Evolutionary conservation across 192 early-diverging fungal species (phyloP), one percentile per base, ranked within the genome.

Genomic region (Coemansia aciculifera): DNA sequence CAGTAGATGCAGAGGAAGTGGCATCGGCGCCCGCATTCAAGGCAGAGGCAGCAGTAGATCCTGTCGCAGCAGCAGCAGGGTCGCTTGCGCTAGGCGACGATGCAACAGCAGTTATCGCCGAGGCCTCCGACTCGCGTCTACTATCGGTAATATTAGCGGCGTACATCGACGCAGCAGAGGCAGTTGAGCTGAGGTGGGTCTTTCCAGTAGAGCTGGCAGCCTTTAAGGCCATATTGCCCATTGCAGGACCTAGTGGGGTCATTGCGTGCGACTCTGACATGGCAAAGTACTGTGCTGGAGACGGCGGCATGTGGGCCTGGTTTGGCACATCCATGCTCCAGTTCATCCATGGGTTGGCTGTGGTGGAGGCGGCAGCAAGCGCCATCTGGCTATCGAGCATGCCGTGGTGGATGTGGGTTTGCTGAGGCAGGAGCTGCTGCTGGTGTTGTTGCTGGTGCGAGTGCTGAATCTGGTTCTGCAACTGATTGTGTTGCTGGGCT

Each of bases 101-200:
- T 19, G 81, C 75, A 4, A 83, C 81, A 38, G 81, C 76, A 72
- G 81, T 83, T 62, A 83, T 67, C 6, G 63, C 81, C 19, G 81
- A 83, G 43, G 74, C 67, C 62, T 75, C 81, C 5, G 81, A 83
- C 72, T 83, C 75, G 69, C 81, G 81, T 40, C 81, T 74, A 72
- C 81, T 83, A 43, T 75, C 76, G 67, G 38, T 62, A 24, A 83
- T 75, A 72, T 83, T 78, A 64, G 75, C 54, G 67, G 79, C 74
- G 64, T 75, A 57, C 67, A 68, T 39, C 64, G 67, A 60, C 3
- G 69, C 77, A 37, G 56, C 43, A 2, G 68, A 64, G 13, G 72
- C 63, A 12, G 52, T 56, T 57, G 60, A 59, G 34, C 43, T 38
- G 38, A 32, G 27, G 46, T 51, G 56, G 21, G 52, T 24, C 69